Percentiles rank a stretch among this genome's conserved stretches.
Evolutionary conservation across 345 rosid species (phyloP).

Genomic region (Conringia planisiliqua): DNA sequence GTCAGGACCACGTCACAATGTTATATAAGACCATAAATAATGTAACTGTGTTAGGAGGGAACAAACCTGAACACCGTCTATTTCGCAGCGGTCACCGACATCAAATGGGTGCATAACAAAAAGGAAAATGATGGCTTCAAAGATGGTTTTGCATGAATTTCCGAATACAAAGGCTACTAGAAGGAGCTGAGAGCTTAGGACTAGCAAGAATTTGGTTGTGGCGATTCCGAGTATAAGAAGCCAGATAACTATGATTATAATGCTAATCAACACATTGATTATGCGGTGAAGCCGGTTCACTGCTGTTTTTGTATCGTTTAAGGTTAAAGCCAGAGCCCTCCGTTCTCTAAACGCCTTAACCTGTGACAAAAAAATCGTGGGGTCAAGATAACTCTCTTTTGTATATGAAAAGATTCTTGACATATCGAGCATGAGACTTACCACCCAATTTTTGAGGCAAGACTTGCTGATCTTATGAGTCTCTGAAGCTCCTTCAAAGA

Average conservation of each 20-base stretch:
- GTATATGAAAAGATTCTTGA: background rate
- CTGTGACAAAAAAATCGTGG: constrained; percentile 22
- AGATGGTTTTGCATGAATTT: constrained; percentile 74
- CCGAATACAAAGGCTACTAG: constrained; percentile 70
- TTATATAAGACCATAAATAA: background rate
- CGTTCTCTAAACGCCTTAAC: constrained; percentile 68
- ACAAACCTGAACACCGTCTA: constrained; percentile 70
- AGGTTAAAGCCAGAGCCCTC: constrained; percentile 65
- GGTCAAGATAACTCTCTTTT: background rate
- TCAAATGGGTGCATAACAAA: constrained; percentile 86
- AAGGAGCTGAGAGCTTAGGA: constrained; percentile 60
- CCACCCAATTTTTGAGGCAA: constrained; percentile 81
- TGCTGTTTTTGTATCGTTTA: constrained; percentile 73
- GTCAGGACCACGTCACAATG: background rate
- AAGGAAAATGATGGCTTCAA: constrained; percentile 82
- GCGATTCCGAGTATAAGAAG: constrained; percentile 70
- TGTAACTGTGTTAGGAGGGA: background rate
- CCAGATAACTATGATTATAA: constrained; percentile 47
- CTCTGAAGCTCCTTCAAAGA: constrained; percentile 67
- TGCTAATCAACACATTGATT: constrained; percentile 53
- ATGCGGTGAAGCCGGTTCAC: constrained; percentile 70
- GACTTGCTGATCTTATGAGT: constrained; percentile 52
- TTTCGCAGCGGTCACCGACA: constrained; percentile 78
- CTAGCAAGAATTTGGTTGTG: constrained; percentile 50
- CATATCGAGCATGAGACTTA: constrained; percentile 21